Conservation (phyloP, 192 early-diverging fungal genomes). For the Coemansia sp. region DNA sequence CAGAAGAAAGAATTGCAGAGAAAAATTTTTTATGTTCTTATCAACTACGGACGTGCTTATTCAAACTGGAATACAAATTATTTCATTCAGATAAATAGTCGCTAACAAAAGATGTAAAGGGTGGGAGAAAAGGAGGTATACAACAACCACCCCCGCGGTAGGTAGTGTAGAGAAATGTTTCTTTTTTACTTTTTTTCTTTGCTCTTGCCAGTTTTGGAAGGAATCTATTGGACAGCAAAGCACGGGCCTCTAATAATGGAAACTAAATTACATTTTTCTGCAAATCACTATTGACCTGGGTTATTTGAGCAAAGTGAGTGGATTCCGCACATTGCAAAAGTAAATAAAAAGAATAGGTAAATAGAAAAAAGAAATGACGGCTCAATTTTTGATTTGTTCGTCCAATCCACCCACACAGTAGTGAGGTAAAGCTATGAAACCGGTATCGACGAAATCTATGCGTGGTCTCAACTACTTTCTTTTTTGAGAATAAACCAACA, state of each 20-base stretch:
- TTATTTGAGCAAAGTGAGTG: no score
- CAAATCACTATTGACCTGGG: not conserved
- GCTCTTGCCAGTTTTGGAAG: not conserved
- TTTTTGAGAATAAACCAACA: no score
- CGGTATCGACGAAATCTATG: no score
- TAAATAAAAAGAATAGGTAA: no score
- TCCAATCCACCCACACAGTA: not conserved
- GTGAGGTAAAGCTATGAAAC: not conserved
- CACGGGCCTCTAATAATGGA: not conserved
- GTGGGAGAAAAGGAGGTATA: not conserved
- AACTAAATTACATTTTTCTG: not conserved
- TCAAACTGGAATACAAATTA: not conserved
- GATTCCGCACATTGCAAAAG: no score
- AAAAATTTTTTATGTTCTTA: no score
- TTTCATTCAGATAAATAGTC: no score
- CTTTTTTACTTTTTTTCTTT: no score
- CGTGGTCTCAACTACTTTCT: no score
- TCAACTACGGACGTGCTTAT: no score
- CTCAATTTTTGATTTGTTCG: slow-evolving; percentile 5
- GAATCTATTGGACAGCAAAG: not conserved
- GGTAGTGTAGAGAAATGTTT: no score
- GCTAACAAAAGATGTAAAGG: no score
- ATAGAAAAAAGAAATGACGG: not conserved
- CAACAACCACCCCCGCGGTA: not conserved
- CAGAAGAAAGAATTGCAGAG: not conserved